Conservation (phyloP, 768 basidiomycete species). For the Phanerodontia chrysosporium region DNA sequence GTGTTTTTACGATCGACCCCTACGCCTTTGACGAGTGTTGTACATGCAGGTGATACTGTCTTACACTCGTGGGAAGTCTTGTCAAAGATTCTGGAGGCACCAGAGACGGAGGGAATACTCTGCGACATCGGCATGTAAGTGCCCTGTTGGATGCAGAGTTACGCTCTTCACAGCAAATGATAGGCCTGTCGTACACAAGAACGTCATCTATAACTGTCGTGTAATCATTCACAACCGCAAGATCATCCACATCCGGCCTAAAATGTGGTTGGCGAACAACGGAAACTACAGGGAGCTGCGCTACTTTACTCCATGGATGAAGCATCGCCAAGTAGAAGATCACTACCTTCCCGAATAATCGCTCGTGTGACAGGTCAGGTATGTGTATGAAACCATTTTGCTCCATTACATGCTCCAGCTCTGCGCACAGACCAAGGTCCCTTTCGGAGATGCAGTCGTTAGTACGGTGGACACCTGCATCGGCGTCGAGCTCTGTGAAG, state of each 20-base stretch:
- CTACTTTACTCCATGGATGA: slow-evolving; percentile 94
- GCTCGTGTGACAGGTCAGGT: slow-evolving; percentile 88
- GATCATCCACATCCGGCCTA: slow-evolving; percentile 93
- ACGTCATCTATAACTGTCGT: slow-evolving; percentile 96
- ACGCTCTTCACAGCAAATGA: background rate
- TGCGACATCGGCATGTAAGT: slow-evolving; percentile 94
- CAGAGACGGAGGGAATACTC: slow-evolving; percentile 78
- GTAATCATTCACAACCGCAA: slow-evolving; percentile 81
- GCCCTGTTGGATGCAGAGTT: background rate
- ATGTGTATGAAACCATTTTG: slow-evolving; percentile 8
- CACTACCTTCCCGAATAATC: slow-evolving; percentile 90
- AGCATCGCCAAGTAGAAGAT: slow-evolving; percentile 86
- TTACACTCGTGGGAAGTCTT: slow-evolving; percentile 98
- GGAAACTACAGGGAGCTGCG: slow-evolving; percentile 85
- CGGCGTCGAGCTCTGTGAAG: slow-evolving; percentile 95
- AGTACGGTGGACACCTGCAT: slow-evolving; percentile 95
- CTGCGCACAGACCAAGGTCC: slow-evolving; percentile 73
- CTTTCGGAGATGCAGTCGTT: slow-evolving; percentile 93
- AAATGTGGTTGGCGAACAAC: slow-evolving; percentile 99
- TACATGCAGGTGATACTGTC: slow-evolving; percentile 83
- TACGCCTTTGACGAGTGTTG: background rate
- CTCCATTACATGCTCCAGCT: background rate
- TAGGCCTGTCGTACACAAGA: slow-evolving; percentile 98
- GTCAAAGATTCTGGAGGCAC: slow-evolving; percentile 80
- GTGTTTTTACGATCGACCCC: background rate